Evolutionary conservation across 2,329 filamentous ascomycete species (phyloP).

Genomic region (Exophiala aquamarina): DNA sequence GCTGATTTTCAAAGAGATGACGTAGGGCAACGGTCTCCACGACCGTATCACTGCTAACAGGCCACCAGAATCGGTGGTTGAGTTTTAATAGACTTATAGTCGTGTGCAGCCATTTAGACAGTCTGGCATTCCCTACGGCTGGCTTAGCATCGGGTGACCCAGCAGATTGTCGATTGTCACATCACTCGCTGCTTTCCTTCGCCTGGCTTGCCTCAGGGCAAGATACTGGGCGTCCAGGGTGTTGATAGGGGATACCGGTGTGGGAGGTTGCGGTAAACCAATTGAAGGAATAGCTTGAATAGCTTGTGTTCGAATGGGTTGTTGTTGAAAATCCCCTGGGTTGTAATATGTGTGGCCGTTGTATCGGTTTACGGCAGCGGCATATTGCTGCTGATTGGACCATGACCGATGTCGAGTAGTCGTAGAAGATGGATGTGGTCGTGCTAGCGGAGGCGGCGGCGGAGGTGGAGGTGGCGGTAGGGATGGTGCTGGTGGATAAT

Average conservation of each 20-base stretch:
- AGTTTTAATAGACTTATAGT: no score
- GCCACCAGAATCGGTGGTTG: no score
- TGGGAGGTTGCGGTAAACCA: conserved; percentile 10
- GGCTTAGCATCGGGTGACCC: not conserved
- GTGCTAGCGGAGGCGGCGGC: not conserved
- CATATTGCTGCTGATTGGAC: no score
- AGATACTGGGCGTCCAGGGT: conserved; percentile 15
- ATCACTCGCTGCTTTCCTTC: no score
- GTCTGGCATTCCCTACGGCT: no score
- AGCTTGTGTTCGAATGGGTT: not conserved
- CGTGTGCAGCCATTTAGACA: no score
- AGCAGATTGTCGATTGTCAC: no score
- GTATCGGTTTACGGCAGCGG: no score
- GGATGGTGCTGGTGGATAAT: conserved; percentile 1
- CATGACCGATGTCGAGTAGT: not conserved
- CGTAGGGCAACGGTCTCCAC: no score
- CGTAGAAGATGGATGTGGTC: not conserved
- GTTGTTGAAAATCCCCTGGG: not conserved
- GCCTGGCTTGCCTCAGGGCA: conserved; percentile 3
- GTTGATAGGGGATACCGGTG: conserved; percentile 18
- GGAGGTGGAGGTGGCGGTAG: not conserved
- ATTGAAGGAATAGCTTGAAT: conserved; percentile 10
- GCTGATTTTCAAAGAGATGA: no score
- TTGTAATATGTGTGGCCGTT: not conserved
- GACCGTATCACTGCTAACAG: no score